These are phyloP conservation scores for thale cress (Arabidopsis thaliana) DNA, from an alignment of 345 rosid genomes.

Conservation along the genomic window TAIR10.1 NC_003070.9:7367001-7367500, in stretches of 20 bases:
- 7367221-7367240: constrained; percentile 71
- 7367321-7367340: constrained; percentile 79
- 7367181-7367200: constrained; percentile 52
- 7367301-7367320: constrained; percentile 37
- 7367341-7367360: constrained; percentile 85
- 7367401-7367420: constrained; percentile 62
- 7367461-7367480: constrained; percentile 60
- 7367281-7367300: constrained; percentile 44
- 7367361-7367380: constrained; percentile 75
- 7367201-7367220: constrained; percentile 80
- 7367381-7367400: constrained; percentile 57
- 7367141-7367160: constrained; percentile 80
- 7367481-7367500: constrained; percentile 69
- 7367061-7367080: constrained; percentile 36
- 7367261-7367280: constrained; percentile 79
- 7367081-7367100: constrained; percentile 38
- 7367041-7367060: constrained; percentile 36
- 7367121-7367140: constrained; percentile 88
- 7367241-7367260: constrained; percentile 72
- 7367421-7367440: constrained; percentile 84
- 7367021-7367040: constrained; percentile 41
- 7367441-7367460: constrained; percentile 67
- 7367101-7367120: constrained; percentile 42
- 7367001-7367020: constrained; percentile 69
- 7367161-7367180: constrained; percentile 71